Percentiles rank a stretch among this genome's conserved stretches.
Evolutionary conservation across 2,329 filamentous ascomycete species (phyloP).

Genomic region (Sporothrix schenckii): DNA sequence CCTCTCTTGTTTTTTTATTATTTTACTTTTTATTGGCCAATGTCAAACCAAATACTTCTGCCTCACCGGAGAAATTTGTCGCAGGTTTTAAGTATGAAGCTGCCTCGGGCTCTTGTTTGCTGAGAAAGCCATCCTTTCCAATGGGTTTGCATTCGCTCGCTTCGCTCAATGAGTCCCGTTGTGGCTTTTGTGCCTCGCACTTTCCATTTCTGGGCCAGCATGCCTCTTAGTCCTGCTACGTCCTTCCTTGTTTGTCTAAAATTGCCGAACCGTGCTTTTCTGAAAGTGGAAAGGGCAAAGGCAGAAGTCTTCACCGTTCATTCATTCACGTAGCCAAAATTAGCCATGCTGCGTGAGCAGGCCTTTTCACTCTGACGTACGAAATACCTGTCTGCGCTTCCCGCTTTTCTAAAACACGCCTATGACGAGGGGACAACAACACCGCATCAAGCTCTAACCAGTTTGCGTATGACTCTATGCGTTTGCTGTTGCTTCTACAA

Average conservation of each 20-base stretch:
- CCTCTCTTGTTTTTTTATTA: too few species aligned
- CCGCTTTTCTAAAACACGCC: background rate
- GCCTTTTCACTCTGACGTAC: background rate
- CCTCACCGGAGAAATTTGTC: too few species aligned
- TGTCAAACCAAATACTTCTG: too few species aligned
- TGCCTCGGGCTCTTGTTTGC: background rate
- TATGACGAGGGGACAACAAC: background rate
- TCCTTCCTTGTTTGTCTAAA: background rate
- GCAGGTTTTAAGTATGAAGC: too few species aligned
- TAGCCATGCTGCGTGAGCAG: background rate
- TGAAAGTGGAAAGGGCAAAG: slow-evolving; percentile 1
- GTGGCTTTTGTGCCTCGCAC: slow-evolving; percentile 5
- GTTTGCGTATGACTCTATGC: background rate
- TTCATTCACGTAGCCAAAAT: background rate
- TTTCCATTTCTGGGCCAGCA: background rate
- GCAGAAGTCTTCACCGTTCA: background rate
- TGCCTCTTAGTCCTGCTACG: background rate
- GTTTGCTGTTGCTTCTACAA: background rate
- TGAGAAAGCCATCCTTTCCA: background rate
- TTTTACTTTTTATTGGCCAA: too few species aligned
- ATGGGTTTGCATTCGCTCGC: background rate
- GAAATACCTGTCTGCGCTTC: background rate
- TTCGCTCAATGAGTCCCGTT: background rate
- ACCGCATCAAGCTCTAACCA: background rate
- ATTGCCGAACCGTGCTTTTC: background rate